Evolutionary conservation across 305 asterid species (phyloP).

Genomic region (Solanum aculeatissimum): DNA sequence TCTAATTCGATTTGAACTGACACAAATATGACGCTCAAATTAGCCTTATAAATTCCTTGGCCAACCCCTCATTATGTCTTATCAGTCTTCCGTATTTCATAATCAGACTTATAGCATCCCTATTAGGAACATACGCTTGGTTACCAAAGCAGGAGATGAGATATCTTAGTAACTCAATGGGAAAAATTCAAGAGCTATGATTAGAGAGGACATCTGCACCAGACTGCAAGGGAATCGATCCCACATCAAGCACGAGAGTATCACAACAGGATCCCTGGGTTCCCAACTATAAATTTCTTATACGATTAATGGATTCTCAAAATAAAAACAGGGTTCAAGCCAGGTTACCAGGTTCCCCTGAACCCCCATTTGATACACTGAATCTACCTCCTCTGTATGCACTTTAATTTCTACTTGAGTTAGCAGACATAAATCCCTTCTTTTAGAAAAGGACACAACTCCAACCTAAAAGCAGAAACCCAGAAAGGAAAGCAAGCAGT

Average conservation of each 20-base stretch:
- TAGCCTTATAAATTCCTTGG: background rate
- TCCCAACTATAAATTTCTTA: background rate
- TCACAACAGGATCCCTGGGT: too few relatives aligned
- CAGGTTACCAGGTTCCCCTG: background rate
- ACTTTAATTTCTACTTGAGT: background rate
- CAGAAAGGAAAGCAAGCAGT: background rate
- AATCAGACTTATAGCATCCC: background rate
- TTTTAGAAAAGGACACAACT: background rate
- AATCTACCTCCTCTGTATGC: background rate
- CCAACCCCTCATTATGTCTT: background rate
- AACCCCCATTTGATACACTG: background rate
- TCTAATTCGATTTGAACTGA: background rate
- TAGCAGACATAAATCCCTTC: background rate
- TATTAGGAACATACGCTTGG: background rate
- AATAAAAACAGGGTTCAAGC: background rate
- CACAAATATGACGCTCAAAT: background rate
- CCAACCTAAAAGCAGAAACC: background rate
- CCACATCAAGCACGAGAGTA: background rate
- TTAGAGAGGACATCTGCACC: background rate
- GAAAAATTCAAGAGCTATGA: background rate
- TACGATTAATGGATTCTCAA: background rate
- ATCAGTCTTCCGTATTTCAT: background rate
- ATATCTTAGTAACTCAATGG: background rate
- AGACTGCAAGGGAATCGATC: background rate
- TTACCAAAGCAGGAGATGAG: background rate